Evolutionary conservation across 768 basidiomycete genomes (phyloP), one percentile per base, ranked within the genome.

Genomic region (Glaciozyma martinii): DNA sequence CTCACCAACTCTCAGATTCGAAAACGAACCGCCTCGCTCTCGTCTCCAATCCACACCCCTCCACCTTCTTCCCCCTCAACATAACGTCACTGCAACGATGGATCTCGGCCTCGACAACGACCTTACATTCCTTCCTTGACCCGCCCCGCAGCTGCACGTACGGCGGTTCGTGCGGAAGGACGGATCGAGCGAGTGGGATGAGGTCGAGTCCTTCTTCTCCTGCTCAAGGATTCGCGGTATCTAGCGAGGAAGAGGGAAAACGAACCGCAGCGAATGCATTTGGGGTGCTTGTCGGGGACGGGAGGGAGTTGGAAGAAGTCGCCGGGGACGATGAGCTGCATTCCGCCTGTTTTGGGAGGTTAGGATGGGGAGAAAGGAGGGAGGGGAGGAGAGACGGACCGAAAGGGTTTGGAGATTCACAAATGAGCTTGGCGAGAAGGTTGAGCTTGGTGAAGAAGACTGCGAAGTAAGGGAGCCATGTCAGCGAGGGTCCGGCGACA

Each of bases 261-360:
- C 46, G 46, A 23, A 47, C 46, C 67, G 42, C 65, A 67, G 33
- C 67, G 65, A 43, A 60, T 49, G 49, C 68, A 70, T 3, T 44
- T 56, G 23, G 21, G 18, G n/a, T 21, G 15, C 23, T 47, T 63
- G 10, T 76, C 72, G 2, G 71, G 63, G 0, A 79, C 78, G 2
- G 78, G 78, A 4, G 78, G 78, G 1, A 79, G 74, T 53, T 79
- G 78, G 62, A 75, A 77, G 68, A 78, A 79, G 65, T 79, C 78
- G 56, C 78, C 78, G 10, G 74, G 76, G 12, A 78, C 63, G 62
- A 78, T 75, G 61, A 77, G 33, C 59, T 73, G 71, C 9, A 65
- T 30, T 18, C 65, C 62, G 30, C 52, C 59, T 56, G 43, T 6
- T 33, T 33, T 12, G 23, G 27, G 46, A 40, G n/a, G 12, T 57